Evolutionary conservation across 768 basidiomycete genomes (phyloP), one percentile per base, ranked within the genome.

Genomic region (Daedalea quercina): DNA sequence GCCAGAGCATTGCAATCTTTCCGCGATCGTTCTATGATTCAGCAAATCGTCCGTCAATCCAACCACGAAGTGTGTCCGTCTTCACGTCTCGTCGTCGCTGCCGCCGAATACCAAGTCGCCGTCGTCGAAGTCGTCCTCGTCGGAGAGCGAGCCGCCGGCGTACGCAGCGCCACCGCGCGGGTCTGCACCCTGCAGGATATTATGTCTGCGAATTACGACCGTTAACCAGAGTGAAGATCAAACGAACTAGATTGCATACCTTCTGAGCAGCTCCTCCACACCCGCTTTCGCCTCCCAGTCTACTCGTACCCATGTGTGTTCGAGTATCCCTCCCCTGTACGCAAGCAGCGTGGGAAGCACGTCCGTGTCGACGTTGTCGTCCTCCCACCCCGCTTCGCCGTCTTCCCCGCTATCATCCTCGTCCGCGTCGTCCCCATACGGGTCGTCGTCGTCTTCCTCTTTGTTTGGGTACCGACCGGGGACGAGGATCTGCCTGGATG

Each of bases 281-380:
- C 82, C 85, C n/a, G 76, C 76, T 31, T 69, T 62, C 0, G 85
- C 87, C 65, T 89, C 88, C 90, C 88, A 91, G 65, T 92, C 89
- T 3, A 91, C 88, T 23, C 90, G 76, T 9, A 92, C 85, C 90
- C 90, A 92, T 46, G 87, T 88, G 60, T 89, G 79, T n/a, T 90
- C 80, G n/a, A 92, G 78, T 55, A 89, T 81, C 17, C 90, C 88
- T 53, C 79, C 82, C 17, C 82, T 84, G 60, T 91, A 91, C 3
- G 87, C 85, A 12, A 90, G 75, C 63, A 90, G 65, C 1, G 88
- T 90, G 0, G 89, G 88, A 24, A 90, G 73, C 75, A 90, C 80
- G 63, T 90, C 88, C 3, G 83, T 77, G 60, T 90, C 88, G 40
- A 90, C 82, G 25, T 81, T 69, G 47, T 80, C 82, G 4, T 87